These are phyloP conservation scores for Candida sakaeoensis DNA, from an alignment of 805 yeast species.

Conservation along the genomic window DNA sequence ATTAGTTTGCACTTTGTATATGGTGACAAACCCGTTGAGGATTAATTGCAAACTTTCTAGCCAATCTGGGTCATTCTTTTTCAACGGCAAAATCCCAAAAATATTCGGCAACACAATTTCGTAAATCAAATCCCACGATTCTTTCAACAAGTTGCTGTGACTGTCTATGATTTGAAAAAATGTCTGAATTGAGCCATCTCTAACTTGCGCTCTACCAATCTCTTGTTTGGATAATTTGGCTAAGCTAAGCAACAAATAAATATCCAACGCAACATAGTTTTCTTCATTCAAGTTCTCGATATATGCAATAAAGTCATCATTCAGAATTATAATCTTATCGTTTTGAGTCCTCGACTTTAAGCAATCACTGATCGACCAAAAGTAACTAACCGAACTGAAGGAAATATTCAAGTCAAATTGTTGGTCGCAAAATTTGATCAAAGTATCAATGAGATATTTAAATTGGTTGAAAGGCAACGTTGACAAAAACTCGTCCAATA, in stretches of 20 bases:
- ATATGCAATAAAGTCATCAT: conserved; percentile 10
- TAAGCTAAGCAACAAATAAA: conserved; percentile 55
- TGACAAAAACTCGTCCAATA: conserved; percentile 80
- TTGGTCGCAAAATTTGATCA: conserved; percentile 71
- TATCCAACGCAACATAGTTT: conserved; percentile 10
- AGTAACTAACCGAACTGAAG: conserved; percentile 85
- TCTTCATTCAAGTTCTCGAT: conserved; percentile 6
- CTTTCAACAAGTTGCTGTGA: conserved; percentile 50
- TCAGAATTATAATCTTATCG: neutral
- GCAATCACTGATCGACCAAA: conserved; percentile 88
- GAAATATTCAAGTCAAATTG: conserved; percentile 76
- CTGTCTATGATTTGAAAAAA: conserved; percentile 78
- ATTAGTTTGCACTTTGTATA: conserved; percentile 37
- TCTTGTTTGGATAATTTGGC: conserved; percentile 61
- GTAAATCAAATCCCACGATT: conserved; percentile 69
- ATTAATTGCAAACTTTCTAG: conserved; percentile 61
- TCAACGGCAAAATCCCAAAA: conserved; percentile 24
- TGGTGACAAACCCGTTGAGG: conserved; percentile 60
- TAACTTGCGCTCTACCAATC: conserved; percentile 60
- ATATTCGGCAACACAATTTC: conserved; percentile 56
- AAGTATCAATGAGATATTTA: conserved; percentile 62
- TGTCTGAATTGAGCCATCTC: conserved; percentile 88
- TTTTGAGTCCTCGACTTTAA: conserved; percentile 23
- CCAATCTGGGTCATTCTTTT: conserved; percentile 40
- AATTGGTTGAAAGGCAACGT: conserved; percentile 66